These are phyloP conservation scores for Fusarium sp. DNA, from an alignment of 2,329 filamentous ascomycete species.

Conservation along the genomic window DNA sequence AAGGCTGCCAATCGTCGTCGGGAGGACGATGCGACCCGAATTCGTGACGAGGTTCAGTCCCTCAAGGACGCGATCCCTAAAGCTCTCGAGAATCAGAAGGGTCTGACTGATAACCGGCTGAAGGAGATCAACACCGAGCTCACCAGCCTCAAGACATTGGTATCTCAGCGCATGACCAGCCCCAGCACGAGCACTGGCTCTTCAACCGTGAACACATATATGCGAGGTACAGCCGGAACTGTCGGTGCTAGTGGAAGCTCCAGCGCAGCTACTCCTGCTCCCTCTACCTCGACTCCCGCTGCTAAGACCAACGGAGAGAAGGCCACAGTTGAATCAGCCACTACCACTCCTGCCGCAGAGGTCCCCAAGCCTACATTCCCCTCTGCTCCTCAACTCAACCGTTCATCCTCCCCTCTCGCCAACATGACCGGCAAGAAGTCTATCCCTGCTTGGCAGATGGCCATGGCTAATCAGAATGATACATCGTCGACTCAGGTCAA, in stretches of 20 bases:
- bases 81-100: constrained; percentile 87
- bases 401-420: constrained; percentile 48
- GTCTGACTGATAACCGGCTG: constrained; percentile 79
- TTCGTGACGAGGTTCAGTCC: constrained; percentile 84
- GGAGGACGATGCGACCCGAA: constrained; percentile 85
- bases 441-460: constrained; percentile 83
- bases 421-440: constrained; percentile 64
- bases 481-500: constrained; percentile 41
- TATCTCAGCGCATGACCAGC: constrained; percentile 68
- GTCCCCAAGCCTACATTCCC: constrained; percentile 43
- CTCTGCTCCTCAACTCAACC: constrained; percentile 40
- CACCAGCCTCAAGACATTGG: constrained; percentile 88
- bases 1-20: constrained; percentile 82
- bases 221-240: constrained; percentile 37
- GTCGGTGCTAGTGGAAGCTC: neutral
- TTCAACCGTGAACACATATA: constrained; percentile 36
- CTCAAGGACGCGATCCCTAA: constrained; percentile 88
- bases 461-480: constrained; percentile 65
- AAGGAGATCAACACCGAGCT: constrained; percentile 88
- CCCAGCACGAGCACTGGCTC: constrained; percentile 43
- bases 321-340: constrained; percentile 35
- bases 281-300: constrained; percentile 33
- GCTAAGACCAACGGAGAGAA: constrained; percentile 41
- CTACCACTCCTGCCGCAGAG: constrained; percentile 42
- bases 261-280: constrained; percentile 35